These are phyloP conservation scores for Takashimella tepidaria DNA, from an alignment of 1,284 basidiomycete species.

Conservation along the genomic window DNA sequence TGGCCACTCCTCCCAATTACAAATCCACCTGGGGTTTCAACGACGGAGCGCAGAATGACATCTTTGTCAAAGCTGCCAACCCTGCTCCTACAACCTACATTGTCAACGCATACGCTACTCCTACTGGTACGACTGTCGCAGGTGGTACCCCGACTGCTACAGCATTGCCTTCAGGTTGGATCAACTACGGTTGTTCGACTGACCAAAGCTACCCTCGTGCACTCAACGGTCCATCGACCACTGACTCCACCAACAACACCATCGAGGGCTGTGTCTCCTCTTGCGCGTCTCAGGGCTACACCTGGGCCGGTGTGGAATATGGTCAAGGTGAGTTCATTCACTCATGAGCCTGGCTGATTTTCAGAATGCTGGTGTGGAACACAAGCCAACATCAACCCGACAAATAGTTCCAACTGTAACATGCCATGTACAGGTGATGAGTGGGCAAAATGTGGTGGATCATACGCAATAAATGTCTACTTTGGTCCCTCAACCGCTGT, in stretches of 20 bases:
- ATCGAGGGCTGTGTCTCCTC: constrained; percentile 5
- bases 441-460: constrained; percentile 9
- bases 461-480: constrained; percentile 7
- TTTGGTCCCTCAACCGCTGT: neutral
- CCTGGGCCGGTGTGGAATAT: constrained; percentile 14
- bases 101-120: constrained; percentile 3
- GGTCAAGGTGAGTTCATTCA: neutral
- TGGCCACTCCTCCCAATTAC: constrained; percentile 48
- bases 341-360: neutral
- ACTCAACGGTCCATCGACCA: neutral
- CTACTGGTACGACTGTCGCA: neutral
- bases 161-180: constrained; percentile 8
- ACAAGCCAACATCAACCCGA: neutral
- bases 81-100: constrained; percentile 16
- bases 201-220: neutral
- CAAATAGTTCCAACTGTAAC: constrained; percentile 7
- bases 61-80: constrained; percentile 17
- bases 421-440: constrained; percentile 9
- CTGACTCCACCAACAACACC: neutral
- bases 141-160: neutral
- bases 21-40: constrained; percentile 24
- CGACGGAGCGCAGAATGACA: constrained; percentile 31
- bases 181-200: constrained; percentile 7
- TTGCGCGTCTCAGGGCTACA: constrained; percentile 7
- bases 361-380: constrained; percentile 5